Conservation (phyloP, 2,329 filamentous ascomycete genomes). For the Didymella arachidicola region DNA sequence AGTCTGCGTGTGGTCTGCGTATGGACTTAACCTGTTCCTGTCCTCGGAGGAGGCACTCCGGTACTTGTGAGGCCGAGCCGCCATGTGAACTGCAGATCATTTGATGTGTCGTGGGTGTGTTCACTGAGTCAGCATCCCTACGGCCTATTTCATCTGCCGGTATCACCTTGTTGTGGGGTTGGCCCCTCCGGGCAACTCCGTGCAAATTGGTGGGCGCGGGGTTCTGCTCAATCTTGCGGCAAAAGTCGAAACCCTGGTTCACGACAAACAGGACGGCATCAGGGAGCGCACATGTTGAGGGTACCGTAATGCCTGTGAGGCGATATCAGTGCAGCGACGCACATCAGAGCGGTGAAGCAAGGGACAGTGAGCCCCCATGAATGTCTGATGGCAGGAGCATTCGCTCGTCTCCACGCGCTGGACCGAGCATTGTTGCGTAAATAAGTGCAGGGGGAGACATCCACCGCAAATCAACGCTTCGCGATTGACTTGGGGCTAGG, state of each 20-base stretch:
- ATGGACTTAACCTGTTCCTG: background rate
- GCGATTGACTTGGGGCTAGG: slow-evolving; percentile 13
- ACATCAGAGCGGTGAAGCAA: slow-evolving; percentile 2
- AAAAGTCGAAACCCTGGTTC: slow-evolving; percentile 28
- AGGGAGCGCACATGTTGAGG: background rate
- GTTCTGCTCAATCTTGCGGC: slow-evolving; percentile 28
- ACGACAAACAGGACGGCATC: background rate
- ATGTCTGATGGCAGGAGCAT: background rate
- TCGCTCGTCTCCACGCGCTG: slow-evolving; percentile 13
- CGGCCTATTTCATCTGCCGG: slow-evolving; percentile 25
- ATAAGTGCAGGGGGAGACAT: slow-evolving; percentile 20
- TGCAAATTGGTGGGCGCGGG: slow-evolving; percentile 33
- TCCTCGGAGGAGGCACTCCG: slow-evolving; percentile 8
- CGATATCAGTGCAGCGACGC: background rate
- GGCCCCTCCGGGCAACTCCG: slow-evolving; percentile 30
- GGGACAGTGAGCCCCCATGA: background rate
- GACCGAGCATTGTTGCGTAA: slow-evolving; percentile 24
- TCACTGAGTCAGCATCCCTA: slow-evolving; percentile 24
- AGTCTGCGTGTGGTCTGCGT: too few relatives aligned
- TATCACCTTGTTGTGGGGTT: slow-evolving; percentile 40
- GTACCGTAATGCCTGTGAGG: background rate
- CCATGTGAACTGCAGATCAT: background rate
- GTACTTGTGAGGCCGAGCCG: background rate
- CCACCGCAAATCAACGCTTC: slow-evolving; percentile 19
- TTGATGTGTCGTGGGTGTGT: background rate